Percentiles rank a stretch among this genome's conserved stretches.
phyloP scores from a whole-genome alignment of 805 yeast genomes.

The Maudiozyma serrabonitensis region DNA sequence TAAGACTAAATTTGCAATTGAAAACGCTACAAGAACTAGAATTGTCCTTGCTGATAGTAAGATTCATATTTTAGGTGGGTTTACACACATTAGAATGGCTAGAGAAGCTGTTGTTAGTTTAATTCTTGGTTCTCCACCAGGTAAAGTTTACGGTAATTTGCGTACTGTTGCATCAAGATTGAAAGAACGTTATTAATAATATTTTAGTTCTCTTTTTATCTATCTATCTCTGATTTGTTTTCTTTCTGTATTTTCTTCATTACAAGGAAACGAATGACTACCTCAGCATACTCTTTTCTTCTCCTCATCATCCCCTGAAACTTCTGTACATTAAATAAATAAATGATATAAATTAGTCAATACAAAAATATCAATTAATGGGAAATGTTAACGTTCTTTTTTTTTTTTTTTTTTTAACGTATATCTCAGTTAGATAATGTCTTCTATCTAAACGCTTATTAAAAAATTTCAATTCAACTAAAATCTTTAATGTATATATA shows the following conservation, averaged over 20 bases:
- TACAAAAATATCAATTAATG: background rate
- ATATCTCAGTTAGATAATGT: no score
- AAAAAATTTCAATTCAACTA: no score
- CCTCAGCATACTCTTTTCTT: no score
- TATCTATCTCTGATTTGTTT: background rate
- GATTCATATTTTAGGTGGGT: slow-evolving; percentile 94
- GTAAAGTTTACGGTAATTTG: slow-evolving; percentile 93
- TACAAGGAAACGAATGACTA: no score
- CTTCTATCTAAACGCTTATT: no score
- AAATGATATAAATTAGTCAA: background rate
- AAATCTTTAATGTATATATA: background rate
- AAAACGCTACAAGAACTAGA: slow-evolving; percentile 96
- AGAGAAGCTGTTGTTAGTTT: slow-evolving; percentile 91
- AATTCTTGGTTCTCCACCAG: slow-evolving; percentile 96
- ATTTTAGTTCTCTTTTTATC: background rate
- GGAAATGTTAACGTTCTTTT: no score
- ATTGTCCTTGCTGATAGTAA: slow-evolving; percentile 94
- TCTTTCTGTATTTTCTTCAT: background rate
- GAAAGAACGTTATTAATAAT: slow-evolving; percentile 75
- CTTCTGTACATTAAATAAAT: background rate
- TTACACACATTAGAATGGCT: slow-evolving; percentile 96
- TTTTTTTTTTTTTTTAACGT: no score
- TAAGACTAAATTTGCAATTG: slow-evolving; percentile 96
- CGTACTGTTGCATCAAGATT: slow-evolving; percentile 94
- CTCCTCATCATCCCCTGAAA: background rate